Base-by-base conservation (phyloP, 345 rosid genomes). In the Populus alba region DNA sequence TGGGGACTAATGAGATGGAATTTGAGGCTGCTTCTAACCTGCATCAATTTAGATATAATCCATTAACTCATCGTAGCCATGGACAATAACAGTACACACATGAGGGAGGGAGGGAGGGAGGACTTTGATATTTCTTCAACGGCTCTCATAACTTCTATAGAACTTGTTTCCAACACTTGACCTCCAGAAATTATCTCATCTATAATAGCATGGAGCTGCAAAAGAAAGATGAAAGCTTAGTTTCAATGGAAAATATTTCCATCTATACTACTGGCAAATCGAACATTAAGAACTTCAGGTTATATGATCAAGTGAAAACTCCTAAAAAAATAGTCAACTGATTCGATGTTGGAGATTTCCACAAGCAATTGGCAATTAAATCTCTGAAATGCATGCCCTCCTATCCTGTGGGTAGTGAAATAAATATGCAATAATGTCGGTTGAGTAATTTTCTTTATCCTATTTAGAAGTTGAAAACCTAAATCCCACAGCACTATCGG, bases 101-200 rank as follows among this genome's bases (percentile, higher is more conserved):
- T 2, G n/a, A 17, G 27, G 9, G 81, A 70, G 75, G 61, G 76
- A 73, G 82, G 75, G 75, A 80, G 82, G 70, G 82, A 23, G 74
- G 77, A 94, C 99, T 82, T 94, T 9, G 97, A 90, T 85, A 96
- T 94, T 81, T 96, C 95, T 86, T 94, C 95, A 33, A 90, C 90
- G 70, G 92, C 94, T 80, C 83, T 96, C 79, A 90, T 85, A 74
- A 96, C 87, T 84, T 96, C 98, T 7, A 87, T 55, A 29, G 97
- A 92, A 81, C 89, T 94, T 81, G 98, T 94, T 86, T 96, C 99
- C 43, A 94, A 84, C 78, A 94, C 98, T 72, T 96, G 97, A 49
- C 98, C 99, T 82, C 97, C 97, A 81, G 90, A 92, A 69, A 96
- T 80, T 45, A 94, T 96, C 89, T 91, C 97, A 79, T 94, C 97